Evolutionary conservation across 805 yeast genomes (phyloP), one percentile per base, ranked within the genome.

Genomic region (Zygoascus ofunaensis): DNA sequence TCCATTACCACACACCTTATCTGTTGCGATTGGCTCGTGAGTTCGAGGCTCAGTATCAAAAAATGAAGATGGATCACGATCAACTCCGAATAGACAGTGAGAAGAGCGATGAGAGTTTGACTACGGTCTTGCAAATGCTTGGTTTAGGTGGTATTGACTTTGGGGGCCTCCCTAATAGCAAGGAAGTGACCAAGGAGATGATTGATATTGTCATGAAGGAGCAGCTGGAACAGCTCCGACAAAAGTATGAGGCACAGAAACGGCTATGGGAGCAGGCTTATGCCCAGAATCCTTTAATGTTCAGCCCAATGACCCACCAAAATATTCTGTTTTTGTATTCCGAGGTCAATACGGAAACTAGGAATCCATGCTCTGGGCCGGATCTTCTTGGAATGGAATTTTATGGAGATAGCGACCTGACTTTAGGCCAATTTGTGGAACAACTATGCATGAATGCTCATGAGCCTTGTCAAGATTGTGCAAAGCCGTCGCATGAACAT

Each of bases 281-380:
- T 57, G 53, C 72, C 0, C 70, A 72, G 39, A 64, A 71, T 37
- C 70, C 78, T n/a, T 71, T 76, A 55, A 62, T 84, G 65, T 71
- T 73, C 51, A 92, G 76, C 34, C 84, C 87, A 0, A 74, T 75
- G 17, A 70, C 72, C 35, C 96, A 90, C 58, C 95, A 87, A 55
- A 82, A 76, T 53, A 77, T 94, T 24, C 76, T 83, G 4, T 76
- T 87, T 12, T 66, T 90, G 20, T 86, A 82, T 55, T 83, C 95
- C 1, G 76, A 86, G 65, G 90, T 87, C 0, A 83, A 90, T 3
- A 76, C 80, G 5, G 82, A 80, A 54, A 82, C 86, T 34, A 83
- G 94, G 0, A 87, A 94, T 0, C 97, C 97, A 0, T 92, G 98
- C 56, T 69, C 79, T 34, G 97, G 97, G 0, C 98, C 99, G 0